phyloP scores from a whole-genome alignment of 345 rosid genomes.

The Citropsis articulata region DNA sequence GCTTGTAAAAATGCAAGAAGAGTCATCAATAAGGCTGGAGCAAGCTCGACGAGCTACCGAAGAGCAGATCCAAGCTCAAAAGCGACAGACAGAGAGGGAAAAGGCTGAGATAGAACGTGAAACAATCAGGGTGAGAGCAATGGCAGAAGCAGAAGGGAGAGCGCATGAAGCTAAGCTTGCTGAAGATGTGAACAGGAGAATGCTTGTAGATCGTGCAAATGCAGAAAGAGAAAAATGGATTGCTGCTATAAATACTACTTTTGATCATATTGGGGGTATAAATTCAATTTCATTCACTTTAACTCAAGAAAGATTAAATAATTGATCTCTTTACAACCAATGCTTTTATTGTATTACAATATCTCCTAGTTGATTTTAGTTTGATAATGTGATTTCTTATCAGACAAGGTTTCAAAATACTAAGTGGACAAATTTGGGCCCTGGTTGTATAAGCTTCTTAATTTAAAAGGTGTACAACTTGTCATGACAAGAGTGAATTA shows the following conservation, averaged over 20 bases:
- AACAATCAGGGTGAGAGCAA: conserved; percentile 86
- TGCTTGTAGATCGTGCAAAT: conserved; percentile 90
- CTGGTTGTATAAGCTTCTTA: neutral
- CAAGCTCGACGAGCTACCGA: conserved; percentile 91
- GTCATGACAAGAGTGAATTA: neutral
- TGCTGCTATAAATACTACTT: conserved; percentile 89
- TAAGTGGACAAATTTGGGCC: neutral
- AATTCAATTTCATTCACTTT: neutral
- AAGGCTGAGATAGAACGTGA: conserved; percentile 98
- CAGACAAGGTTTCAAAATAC: neutral
- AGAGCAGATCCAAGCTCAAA: conserved; percentile 93
- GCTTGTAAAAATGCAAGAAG: conserved; percentile 91
- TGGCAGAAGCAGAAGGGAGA: conserved; percentile 99
- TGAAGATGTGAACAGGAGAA: conserved; percentile 88
- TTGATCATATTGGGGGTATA: conserved; percentile 94
- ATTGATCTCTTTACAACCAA: neutral
- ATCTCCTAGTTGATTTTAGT: neutral
- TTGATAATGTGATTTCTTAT: neutral
- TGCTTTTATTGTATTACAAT: neutral
- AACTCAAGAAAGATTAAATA: neutral
- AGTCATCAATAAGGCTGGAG: conserved; percentile 82
- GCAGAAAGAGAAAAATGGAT: conserved; percentile 99
- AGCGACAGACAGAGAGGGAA: conserved; percentile 90
- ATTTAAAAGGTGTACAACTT: neutral
- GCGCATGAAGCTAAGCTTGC: conserved; percentile 95